A percentile compares a stretch with the other conserved stretches of the same genome.
Evolutionary conservation across 352 stramenopile species (phyloP).

Genomic region (Phytophthora melonis): DNA sequence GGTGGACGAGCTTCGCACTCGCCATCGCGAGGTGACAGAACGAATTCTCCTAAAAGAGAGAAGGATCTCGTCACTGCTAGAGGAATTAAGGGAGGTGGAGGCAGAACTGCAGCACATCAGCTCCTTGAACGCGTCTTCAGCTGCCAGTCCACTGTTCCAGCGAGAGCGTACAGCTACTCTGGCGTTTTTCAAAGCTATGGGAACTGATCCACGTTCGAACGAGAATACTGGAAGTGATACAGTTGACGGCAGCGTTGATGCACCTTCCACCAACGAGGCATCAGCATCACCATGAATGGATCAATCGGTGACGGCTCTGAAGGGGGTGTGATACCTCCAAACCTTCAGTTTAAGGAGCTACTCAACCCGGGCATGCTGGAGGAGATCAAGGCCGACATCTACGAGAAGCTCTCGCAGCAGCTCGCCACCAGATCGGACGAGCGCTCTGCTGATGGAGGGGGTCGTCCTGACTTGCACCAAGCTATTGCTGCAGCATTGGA

Average conservation of each 20-base stretch:
- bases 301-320: slow-evolving; percentile 1
- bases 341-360: slow-evolving; percentile 64
- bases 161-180: slow-evolving; percentile 40
- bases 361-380: slow-evolving; percentile 60
- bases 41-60: slow-evolving; percentile 65
- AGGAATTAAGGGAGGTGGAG: slow-evolving; percentile 71
- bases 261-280: slow-evolving; percentile 6
- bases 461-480: slow-evolving; percentile 49
- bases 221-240: neutral
- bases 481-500: slow-evolving; percentile 61
- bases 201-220: neutral
- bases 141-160: slow-evolving; percentile 38
- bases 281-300: too few species aligned
- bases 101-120: slow-evolving; percentile 64
- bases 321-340: slow-evolving; percentile 18
- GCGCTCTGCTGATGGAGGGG: slow-evolving; percentile 12
- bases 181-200: slow-evolving; percentile 33
- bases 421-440: slow-evolving; percentile 24
- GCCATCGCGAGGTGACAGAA: slow-evolving; percentile 55
- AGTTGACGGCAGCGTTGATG: neutral
- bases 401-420: slow-evolving; percentile 58
- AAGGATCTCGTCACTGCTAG: slow-evolving; percentile 53
- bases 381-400: slow-evolving; percentile 72
- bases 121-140: slow-evolving; percentile 32
- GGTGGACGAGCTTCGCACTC: slow-evolving; percentile 53